Conservation (phyloP, 2,329 filamentous ascomycete genomes). For the Fusarium humuli region DNA sequence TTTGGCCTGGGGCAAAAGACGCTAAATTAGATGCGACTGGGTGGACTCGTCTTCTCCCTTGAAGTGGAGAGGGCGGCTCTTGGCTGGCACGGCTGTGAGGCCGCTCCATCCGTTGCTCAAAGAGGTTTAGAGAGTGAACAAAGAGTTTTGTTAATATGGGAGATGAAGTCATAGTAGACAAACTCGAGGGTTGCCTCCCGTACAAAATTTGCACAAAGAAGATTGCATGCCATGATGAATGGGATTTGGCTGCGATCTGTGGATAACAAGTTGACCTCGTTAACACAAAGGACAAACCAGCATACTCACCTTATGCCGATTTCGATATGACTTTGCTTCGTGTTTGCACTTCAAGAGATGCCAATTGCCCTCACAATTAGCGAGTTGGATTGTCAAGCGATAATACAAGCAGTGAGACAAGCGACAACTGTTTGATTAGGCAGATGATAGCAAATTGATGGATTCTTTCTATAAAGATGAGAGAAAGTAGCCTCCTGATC, state of each 20-base stretch:
- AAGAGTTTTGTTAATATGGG: not conserved
- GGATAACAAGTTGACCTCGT: not conserved
- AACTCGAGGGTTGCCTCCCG: not conserved
- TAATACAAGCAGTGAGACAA: not conserved
- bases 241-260: not conserved
- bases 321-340: not conserved
- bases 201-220: not conserved
- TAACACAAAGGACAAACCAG: not conserved
- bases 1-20: not conserved
- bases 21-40: constrained; percentile 32
- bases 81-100: constrained; percentile 27
- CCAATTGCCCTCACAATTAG: not conserved
- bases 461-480: not conserved
- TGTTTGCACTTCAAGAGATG: not conserved
- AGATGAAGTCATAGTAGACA: not conserved
- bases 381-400: not conserved
- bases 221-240: not conserved
- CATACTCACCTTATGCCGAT: not conserved
- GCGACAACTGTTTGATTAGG: not conserved
- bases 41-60: constrained; percentile 25
- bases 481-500: not conserved
- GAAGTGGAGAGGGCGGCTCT: constrained; percentile 31
- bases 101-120: constrained; percentile 31
- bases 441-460: not conserved
- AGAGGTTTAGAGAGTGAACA: not conserved